Percentiles rank a stretch among this genome's conserved stretches.
phyloP scores from a whole-genome alignment of 202 grass and related monocot genomes.

The Hordeum pubiflorum region DNA sequence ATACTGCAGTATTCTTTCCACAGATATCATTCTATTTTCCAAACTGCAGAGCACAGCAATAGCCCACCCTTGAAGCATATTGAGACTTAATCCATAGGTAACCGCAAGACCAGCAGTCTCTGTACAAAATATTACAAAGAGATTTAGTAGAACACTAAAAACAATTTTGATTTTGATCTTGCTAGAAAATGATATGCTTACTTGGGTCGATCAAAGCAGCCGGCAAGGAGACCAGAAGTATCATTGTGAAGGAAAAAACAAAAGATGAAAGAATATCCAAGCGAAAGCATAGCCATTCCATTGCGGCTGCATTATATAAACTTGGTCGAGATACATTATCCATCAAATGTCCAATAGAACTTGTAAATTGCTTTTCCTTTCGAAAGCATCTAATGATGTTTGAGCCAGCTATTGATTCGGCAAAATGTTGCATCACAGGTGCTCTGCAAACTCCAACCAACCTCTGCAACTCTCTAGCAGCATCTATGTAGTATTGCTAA shows the following conservation, averaged over 20 bases:
- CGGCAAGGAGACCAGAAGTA: slow-evolving; percentile 39
- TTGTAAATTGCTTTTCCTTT: slow-evolving; percentile 43
- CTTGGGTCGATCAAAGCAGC: slow-evolving; percentile 40
- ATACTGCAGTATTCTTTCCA: slow-evolving; percentile 70
- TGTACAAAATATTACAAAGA: slow-evolving; percentile 6
- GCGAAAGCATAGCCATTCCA: no score
- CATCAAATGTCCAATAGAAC: slow-evolving; percentile 26
- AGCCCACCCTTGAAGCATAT: slow-evolving; percentile 56
- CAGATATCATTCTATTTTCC: slow-evolving; percentile 65
- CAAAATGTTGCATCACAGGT: slow-evolving; percentile 60
- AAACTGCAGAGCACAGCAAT: slow-evolving; percentile 50
- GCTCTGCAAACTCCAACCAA: slow-evolving; percentile 43
- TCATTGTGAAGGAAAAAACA: slow-evolving; percentile 39
- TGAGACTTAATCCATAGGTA: slow-evolving; percentile 67
- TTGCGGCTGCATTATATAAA: no score
- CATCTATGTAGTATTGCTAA: slow-evolving; percentile 53
- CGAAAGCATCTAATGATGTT: slow-evolving; percentile 58
- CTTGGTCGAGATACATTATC: slow-evolving; percentile 55
- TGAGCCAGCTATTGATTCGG: slow-evolving; percentile 51
- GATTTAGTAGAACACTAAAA: background rate
- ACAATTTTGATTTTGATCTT: no score
- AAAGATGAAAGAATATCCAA: no score
- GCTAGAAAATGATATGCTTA: no score
- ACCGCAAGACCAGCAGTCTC: slow-evolving; percentile 59
- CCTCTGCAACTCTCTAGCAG: slow-evolving; percentile 54